phyloP scores from a whole-genome alignment of 140 eudicot genomes.

The Cichorium intybus region DNA sequence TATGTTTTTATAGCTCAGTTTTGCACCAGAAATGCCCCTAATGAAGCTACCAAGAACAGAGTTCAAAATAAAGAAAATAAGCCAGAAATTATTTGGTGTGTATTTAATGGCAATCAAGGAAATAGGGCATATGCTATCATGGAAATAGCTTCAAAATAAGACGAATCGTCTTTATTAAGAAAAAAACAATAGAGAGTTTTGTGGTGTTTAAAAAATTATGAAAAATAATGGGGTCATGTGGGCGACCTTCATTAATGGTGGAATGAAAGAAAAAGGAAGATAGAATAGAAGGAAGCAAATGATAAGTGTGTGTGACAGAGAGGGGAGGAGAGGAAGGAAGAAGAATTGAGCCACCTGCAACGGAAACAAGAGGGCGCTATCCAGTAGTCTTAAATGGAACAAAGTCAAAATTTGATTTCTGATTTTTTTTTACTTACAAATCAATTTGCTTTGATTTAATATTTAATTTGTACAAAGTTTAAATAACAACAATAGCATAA shows the following conservation, averaged over 20 bases:
- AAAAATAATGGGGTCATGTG: conserved; percentile 7
- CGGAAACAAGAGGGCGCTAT: not conserved
- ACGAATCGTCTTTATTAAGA: not conserved
- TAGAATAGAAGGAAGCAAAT: not conserved
- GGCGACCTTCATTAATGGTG: conserved; percentile 13
- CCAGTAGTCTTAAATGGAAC: not conserved
- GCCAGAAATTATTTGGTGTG: not conserved
- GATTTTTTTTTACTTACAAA: not conserved
- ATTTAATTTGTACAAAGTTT: not conserved
- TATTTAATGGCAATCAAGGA: not conserved
- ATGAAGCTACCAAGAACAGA: conserved; percentile 4
- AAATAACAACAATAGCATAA: not conserved
- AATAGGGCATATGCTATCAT: conserved; percentile 1
- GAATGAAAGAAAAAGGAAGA: not conserved
- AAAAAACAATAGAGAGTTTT: not conserved
- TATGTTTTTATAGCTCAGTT: not conserved
- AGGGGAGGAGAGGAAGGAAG: not conserved
- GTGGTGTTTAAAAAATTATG: not conserved
- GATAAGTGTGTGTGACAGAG: conserved; percentile 6
- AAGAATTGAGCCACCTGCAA: conserved; percentile 8
- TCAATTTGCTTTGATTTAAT: not conserved
- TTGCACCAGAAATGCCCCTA: conserved; percentile 1
- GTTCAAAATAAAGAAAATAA: not conserved
- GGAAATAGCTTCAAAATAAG: not conserved
- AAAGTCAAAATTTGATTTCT: conserved; percentile 8